phyloP scores from a whole-genome alignment of 2,329 filamentous ascomycete species.

The Phialophora chinensis region DNA sequence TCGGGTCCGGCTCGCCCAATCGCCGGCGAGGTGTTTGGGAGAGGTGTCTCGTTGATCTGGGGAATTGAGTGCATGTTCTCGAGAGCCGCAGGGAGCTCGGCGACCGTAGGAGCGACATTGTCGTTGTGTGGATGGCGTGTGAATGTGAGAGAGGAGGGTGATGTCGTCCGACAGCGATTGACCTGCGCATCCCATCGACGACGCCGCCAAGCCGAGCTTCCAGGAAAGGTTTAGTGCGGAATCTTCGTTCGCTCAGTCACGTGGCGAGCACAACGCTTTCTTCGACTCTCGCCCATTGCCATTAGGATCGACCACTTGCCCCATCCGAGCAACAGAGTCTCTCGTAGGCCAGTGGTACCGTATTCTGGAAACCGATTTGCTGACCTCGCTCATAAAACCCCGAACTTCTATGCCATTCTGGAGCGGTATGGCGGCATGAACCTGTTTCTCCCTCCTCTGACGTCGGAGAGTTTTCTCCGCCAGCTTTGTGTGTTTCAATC shows the following conservation, averaged over 20 bases:
- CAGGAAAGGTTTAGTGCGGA: background rate
- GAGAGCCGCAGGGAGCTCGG: conserved; percentile 44
- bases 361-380: no score
- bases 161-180: background rate
- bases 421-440: no score
- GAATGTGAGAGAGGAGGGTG: background rate
- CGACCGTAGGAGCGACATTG: conserved; percentile 71
- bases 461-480: no score
- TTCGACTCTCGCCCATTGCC: background rate
- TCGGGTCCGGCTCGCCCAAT: conserved; percentile 41
- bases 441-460: no score
- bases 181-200: background rate
- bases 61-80: conserved; percentile 39
- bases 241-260: background rate
- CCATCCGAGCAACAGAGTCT: no score
- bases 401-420: no score
- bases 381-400: no score
- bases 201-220: background rate
- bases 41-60: conserved; percentile 49
- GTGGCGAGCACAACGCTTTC: background rate
- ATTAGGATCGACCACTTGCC: no score
- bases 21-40: conserved; percentile 58
- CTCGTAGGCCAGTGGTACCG: no score
- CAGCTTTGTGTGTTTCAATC: no score
- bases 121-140: conserved; percentile 29